A percentile compares a stretch with the other conserved stretches of the same genome.
These are phyloP conservation scores for Combretum micranthum DNA, from an alignment of 345 rosid species.

Conservation along the genomic window DNA sequence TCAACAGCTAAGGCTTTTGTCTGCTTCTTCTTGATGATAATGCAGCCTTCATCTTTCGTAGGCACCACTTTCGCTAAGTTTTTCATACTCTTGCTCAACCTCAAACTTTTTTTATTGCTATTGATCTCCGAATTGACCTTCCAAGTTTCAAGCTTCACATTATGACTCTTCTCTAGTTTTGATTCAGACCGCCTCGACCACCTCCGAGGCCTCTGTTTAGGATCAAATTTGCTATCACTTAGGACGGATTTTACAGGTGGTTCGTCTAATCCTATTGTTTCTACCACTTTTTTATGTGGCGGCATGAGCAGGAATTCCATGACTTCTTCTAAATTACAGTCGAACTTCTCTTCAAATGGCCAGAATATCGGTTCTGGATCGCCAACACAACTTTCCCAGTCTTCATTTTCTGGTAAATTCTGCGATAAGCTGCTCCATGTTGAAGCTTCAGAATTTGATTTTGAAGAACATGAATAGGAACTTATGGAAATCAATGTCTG, in stretches of 20 bases:
- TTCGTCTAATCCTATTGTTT: not conserved
- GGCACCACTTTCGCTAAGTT: not conserved
- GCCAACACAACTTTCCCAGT: too few relatives aligned
- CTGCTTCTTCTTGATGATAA: too few relatives aligned
- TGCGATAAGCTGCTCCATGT: too few relatives aligned
- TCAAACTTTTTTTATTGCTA: not conserved
- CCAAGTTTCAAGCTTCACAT: too few relatives aligned
- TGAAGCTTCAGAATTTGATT: too few relatives aligned
- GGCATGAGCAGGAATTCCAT: slow-evolving; percentile 6
- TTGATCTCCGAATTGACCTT: not conserved
- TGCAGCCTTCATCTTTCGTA: not conserved
- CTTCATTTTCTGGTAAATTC: too few relatives aligned
- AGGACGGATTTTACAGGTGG: not conserved
- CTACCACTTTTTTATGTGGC: not conserved
- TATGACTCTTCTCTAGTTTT: too few relatives aligned
- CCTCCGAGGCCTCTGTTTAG: not conserved
- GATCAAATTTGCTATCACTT: not conserved
- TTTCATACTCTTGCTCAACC: not conserved
- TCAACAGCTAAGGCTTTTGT: not conserved
- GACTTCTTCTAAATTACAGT: slow-evolving; percentile 6
- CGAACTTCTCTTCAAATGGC: slow-evolving; percentile 10
- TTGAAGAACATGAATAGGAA: too few relatives aligned
- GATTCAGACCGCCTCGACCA: too few relatives aligned
- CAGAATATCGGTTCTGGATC: too few relatives aligned
- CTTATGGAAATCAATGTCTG: too few relatives aligned